phyloP scores from a whole-genome alignment of 2,329 filamentous ascomycete species.

The Fonsecaea pedrosoi region DNA sequence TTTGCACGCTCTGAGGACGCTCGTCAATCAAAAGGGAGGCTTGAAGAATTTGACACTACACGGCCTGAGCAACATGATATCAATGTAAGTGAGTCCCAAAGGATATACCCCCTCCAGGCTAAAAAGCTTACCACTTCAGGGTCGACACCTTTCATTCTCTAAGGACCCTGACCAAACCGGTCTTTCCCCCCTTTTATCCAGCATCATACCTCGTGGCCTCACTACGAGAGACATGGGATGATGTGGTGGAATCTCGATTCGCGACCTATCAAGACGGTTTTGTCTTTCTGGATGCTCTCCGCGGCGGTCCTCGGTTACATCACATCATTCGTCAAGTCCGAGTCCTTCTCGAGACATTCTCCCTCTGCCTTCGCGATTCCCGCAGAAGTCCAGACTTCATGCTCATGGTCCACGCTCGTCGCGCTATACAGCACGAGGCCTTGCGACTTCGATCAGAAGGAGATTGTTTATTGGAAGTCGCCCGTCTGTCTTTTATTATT shows the following conservation, averaged over 20 bases:
- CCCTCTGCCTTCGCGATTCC: slow-evolving; percentile 12
- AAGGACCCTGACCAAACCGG: slow-evolving; percentile 8
- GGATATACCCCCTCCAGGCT: neutral
- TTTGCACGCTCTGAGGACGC: slow-evolving; percentile 11
- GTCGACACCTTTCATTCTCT: slow-evolving; percentile 18
- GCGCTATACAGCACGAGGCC: slow-evolving; percentile 13
- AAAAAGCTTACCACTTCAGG: neutral
- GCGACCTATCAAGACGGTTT: slow-evolving; percentile 7
- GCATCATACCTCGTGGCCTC: neutral
- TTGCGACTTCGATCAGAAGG: neutral
- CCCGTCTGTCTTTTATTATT: slow-evolving; percentile 14
- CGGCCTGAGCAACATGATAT: slow-evolving; percentile 17
- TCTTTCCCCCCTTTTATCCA: slow-evolving; percentile 5
- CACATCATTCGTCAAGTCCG: slow-evolving; percentile 7
- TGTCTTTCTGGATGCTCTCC: slow-evolving; percentile 5
- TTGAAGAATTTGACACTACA: neutral
- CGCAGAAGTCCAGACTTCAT: slow-evolving; percentile 11
- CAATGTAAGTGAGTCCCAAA: neutral
- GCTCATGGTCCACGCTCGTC: slow-evolving; percentile 12
- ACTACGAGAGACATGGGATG: slow-evolving; percentile 16
- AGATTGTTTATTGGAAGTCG: slow-evolving; percentile 10
- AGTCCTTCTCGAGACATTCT: slow-evolving; percentile 12
- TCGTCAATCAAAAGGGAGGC: slow-evolving; percentile 12
- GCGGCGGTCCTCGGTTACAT: neutral
- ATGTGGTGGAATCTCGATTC: slow-evolving; percentile 11